Percentiles rank a stretch among this genome's conserved stretches.
These are phyloP conservation scores for Penicillium argentinense DNA, from an alignment of 495 filamentous ascomycete species.

Conservation along the genomic window DNA sequence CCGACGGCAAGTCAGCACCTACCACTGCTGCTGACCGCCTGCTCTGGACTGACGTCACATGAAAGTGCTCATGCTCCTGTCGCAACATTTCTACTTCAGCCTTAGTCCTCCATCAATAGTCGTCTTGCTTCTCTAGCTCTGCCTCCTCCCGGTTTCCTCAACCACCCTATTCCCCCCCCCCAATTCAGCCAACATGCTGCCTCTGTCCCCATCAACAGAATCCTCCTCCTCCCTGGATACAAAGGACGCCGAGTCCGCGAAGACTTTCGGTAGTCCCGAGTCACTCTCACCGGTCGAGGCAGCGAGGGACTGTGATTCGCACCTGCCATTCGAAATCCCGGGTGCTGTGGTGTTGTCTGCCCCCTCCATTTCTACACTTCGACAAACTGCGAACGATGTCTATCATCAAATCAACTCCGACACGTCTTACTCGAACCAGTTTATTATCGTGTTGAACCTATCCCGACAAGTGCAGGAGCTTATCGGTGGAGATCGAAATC, in stretches of 20 bases:
- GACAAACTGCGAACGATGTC: not conserved
- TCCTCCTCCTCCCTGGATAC: not conserved
- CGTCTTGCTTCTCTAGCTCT: not conserved
- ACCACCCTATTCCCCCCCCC: too few species aligned
- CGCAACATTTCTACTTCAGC: not conserved
- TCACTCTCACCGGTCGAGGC: not conserved
- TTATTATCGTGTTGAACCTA: not conserved
- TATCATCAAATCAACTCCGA: not conserved
- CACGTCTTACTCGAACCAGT: not conserved
- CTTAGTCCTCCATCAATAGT: not conserved
- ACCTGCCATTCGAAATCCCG: not conserved
- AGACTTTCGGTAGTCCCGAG: not conserved
- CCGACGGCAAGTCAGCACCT: not conserved
- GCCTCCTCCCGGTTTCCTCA: not conserved
- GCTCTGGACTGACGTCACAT: not conserved
- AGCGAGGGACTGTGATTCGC: not conserved
- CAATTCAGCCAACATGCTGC: not conserved
- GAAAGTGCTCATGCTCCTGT: not conserved
- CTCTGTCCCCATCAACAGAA: not conserved
- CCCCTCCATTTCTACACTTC: not conserved
- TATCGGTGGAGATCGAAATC: too few species aligned
- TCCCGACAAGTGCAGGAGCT: not conserved
- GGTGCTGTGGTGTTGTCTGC: not conserved
- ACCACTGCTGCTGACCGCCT: too few species aligned
- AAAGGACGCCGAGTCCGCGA: not conserved